phyloP scores from a whole-genome alignment of 495 filamentous ascomycete genomes.

The Penicillium mononematosum region DNA sequence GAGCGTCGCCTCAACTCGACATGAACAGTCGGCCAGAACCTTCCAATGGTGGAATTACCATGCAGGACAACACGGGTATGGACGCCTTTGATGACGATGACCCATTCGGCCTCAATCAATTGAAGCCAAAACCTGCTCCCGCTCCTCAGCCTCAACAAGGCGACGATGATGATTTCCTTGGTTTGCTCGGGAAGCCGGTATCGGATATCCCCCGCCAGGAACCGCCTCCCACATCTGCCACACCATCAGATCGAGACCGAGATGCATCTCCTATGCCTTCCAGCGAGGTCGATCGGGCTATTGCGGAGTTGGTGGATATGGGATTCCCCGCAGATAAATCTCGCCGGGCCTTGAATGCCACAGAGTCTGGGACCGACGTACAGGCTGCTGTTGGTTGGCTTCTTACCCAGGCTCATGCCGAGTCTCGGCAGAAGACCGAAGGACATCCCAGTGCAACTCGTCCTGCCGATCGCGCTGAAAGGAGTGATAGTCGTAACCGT shows the following conservation, averaged over 20 bases:
- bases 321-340: constrained; percentile 85
- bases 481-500: constrained; percentile 39
- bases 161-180: constrained; percentile 82
- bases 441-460: constrained; percentile 32
- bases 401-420: constrained; percentile 83
- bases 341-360: constrained; percentile 72
- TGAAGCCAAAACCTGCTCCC: constrained; percentile 48
- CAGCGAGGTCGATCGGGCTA: constrained; percentile 72
- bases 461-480: constrained; percentile 34
- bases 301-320: constrained; percentile 93
- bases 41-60: constrained; percentile 24
- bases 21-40: constrained; percentile 18
- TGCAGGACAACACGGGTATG: constrained; percentile 25
- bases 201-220: constrained; percentile 63
- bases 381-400: constrained; percentile 88
- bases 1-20: constrained; percentile 29
- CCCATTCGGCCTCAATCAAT: constrained; percentile 78
- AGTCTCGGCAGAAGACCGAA: constrained; percentile 59
- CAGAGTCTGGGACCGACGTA: constrained; percentile 73
- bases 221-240: constrained; percentile 35
- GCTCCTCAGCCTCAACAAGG: constrained; percentile 37
- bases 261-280: constrained; percentile 36
- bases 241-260: constrained; percentile 46
- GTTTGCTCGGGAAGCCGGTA: constrained; percentile 80
- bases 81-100: constrained; percentile 61